Percentiles rank a stretch among this genome's conserved stretches.
These are phyloP conservation scores for Arthrobotrys sinensis DNA, from an alignment of 2,329 filamentous ascomycete species.

Conservation along the genomic window DNA sequence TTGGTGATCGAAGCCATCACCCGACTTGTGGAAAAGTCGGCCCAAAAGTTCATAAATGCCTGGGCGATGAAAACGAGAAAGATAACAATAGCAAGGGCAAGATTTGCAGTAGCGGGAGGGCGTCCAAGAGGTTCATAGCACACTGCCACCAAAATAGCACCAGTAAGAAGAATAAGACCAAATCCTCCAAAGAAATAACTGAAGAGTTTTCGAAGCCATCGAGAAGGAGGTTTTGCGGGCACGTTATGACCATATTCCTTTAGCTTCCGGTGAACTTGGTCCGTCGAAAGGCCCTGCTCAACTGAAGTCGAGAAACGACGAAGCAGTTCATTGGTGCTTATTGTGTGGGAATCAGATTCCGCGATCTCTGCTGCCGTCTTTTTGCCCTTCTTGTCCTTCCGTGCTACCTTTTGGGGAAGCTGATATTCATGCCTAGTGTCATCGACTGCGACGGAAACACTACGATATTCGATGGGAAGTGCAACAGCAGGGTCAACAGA, in stretches of 20 bases:
- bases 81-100: conserved; percentile 81
- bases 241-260: conserved; percentile 78
- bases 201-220: conserved; percentile 73
- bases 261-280: conserved; percentile 63
- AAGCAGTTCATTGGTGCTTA: conserved; percentile 50
- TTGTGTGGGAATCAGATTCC: conserved; percentile 53
- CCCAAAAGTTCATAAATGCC: conserved; percentile 75
- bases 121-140: conserved; percentile 82
- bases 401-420: conserved; percentile 25
- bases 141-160: conserved; percentile 80
- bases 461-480: conserved; percentile 54
- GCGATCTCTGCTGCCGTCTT: conserved; percentile 52
- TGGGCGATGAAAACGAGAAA: conserved; percentile 76
- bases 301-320: conserved; percentile 48
- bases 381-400: conserved; percentile 50
- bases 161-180: conserved; percentile 78
- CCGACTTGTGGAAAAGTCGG: conserved; percentile 81
- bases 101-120: conserved; percentile 79
- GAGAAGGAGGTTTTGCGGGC: conserved; percentile 77
- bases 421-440: conserved; percentile 33
- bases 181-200: conserved; percentile 85
- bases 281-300: conserved; percentile 49
- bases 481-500: conserved; percentile 52
- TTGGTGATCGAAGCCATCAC: conserved; percentile 85
- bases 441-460: conserved; percentile 52